phyloP scores from a whole-genome alignment of 768 basidiomycete species.

The Tylopilus felleus region DNA sequence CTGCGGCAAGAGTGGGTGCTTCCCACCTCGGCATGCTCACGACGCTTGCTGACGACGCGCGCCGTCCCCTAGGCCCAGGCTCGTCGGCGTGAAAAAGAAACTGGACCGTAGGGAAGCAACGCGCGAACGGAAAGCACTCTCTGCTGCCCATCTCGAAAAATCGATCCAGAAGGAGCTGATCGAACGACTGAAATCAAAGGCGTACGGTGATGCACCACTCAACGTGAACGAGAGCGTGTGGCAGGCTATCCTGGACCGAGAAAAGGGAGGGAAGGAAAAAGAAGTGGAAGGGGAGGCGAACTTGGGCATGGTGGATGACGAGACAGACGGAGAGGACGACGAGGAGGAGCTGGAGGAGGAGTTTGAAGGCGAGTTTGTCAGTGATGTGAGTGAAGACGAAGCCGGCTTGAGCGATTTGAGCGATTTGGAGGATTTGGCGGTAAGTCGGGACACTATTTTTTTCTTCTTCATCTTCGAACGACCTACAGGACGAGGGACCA shows the following conservation, averaged over 20 bases:
- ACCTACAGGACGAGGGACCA: constrained; percentile 31
- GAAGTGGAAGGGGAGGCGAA: constrained; percentile 42
- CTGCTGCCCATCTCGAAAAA: constrained; percentile 91
- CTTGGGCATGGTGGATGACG: constrained; percentile 49
- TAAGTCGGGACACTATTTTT: constrained; percentile 32
- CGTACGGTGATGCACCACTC: constrained; percentile 94
- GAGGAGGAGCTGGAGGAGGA: constrained; percentile 48
- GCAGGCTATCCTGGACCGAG: constrained; percentile 85
- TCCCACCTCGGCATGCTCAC: background rate
- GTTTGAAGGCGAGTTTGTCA: constrained; percentile 55
- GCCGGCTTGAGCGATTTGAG: constrained; percentile 41
- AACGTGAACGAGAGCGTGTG: constrained; percentile 98
- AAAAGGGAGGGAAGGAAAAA: constrained; percentile 48
- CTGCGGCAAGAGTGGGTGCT: constrained; percentile 74
- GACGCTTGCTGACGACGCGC: background rate
- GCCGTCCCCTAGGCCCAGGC: constrained; percentile 64
- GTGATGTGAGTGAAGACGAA: constrained; percentile 53
- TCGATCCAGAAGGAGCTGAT: constrained; percentile 96
- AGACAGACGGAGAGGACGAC: constrained; percentile 51
- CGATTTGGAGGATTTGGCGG: constrained; percentile 65
- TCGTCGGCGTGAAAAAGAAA: constrained; percentile 96
- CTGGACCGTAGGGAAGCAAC: constrained; percentile 88
- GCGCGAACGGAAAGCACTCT: constrained; percentile 93
- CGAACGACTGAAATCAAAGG: constrained; percentile 92
- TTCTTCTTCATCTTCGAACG: constrained; percentile 19